These are phyloP conservation scores for Rhizopus arrhizus DNA, from an alignment of 371 early-diverging fungal genomes.

Conservation along the genomic window DNA sequence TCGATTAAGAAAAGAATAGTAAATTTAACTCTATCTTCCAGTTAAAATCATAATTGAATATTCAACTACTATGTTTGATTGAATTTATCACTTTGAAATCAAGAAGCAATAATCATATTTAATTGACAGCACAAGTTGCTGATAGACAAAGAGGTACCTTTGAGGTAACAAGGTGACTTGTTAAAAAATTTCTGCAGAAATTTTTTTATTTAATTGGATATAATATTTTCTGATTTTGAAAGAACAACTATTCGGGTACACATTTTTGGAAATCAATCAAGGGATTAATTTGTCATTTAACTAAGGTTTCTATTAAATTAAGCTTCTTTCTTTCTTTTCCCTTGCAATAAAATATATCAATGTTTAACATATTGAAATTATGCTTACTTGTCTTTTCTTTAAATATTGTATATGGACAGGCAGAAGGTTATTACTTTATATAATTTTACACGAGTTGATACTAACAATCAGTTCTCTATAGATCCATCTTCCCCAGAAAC, in stretches of 20 bases:
- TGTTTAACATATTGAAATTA: background rate
- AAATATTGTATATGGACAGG: background rate
- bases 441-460: too few species aligned
- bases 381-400: background rate
- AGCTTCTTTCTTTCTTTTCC: conserved; percentile 1
- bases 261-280: conserved; percentile 18
- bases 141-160: conserved; percentile 9
- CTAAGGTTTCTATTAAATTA: conserved; percentile 1
- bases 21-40: too few species aligned
- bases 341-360: background rate
- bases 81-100: too few species aligned
- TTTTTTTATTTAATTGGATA: conserved; percentile 28
- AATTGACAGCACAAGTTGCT: background rate
- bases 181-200: conserved; percentile 16
- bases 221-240: conserved; percentile 15
- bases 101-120: too few species aligned
- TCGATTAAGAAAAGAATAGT: too few species aligned
- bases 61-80: too few species aligned
- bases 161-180: conserved; percentile 4
- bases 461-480: too few species aligned
- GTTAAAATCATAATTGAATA: too few species aligned
- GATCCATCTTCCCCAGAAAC: too few species aligned
- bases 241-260: conserved; percentile 22
- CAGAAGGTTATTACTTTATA: background rate
- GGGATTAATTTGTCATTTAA: conserved; percentile 2